phyloP scores from a whole-genome alignment of 257 asterid genomes.

The Lantana camara region DNA sequence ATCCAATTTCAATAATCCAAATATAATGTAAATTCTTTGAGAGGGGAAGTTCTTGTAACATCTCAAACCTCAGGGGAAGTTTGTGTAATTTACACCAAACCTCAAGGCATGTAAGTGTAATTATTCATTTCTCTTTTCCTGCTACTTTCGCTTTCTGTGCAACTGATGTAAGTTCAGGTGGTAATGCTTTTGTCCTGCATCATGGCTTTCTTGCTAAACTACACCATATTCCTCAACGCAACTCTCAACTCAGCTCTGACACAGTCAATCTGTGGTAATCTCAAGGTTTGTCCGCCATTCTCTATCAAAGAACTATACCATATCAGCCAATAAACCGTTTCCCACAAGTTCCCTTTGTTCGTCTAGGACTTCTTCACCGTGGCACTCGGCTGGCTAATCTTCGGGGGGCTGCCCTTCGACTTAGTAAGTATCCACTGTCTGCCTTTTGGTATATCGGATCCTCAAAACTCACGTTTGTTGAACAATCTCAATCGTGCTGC shows the following conservation, averaged over 20 bases:
- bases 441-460: too few relatives aligned
- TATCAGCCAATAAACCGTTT: too few relatives aligned
- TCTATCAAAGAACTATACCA: too few relatives aligned
- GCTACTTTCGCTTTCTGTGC: too few relatives aligned
- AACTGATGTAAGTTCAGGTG: slow-evolving; percentile 40
- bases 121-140: too few relatives aligned
- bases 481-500: slow-evolving; percentile 44
- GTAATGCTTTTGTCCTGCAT: slow-evolving; percentile 79
- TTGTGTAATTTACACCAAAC: too few relatives aligned
- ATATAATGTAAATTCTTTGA: too few relatives aligned
- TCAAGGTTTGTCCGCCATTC: slow-evolving; percentile 63
- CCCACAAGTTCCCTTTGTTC: neutral
- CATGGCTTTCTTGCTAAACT: slow-evolving; percentile 83
- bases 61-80: too few relatives aligned
- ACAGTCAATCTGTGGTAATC: slow-evolving; percentile 92
- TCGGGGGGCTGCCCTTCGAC: slow-evolving; percentile 95
- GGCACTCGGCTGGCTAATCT: slow-evolving; percentile 75
- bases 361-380: slow-evolving; percentile 90
- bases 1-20: too few relatives aligned
- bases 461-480: too few relatives aligned
- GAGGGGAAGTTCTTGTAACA: too few relatives aligned
- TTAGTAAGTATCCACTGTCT: slow-evolving; percentile 47
- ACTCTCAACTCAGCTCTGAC: slow-evolving; percentile 93
- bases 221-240: slow-evolving; percentile 81
- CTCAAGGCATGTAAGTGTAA: too few relatives aligned